Percentiles rank a stretch among this genome's conserved stretches.
Conservation (phyloP, 257 asterid genomes). For the Rubia yunnanensis region DNA sequence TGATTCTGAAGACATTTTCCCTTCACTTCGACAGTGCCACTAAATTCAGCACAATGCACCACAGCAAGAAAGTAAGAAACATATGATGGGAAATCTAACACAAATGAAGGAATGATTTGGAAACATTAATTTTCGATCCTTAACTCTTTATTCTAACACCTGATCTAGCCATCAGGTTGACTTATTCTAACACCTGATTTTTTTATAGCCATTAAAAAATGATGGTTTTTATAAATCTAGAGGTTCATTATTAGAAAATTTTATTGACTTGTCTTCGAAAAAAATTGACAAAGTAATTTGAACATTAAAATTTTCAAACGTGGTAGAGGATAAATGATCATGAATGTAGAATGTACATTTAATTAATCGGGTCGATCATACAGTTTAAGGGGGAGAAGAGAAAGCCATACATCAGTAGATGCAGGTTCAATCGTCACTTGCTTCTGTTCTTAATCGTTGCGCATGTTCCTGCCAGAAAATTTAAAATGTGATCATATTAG, state of each 20-base stretch:
- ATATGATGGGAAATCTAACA: not conserved
- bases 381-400: too few relatives aligned
- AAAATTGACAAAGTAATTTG: not conserved
- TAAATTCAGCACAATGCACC: not conserved
- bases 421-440: not conserved
- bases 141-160: too few relatives aligned
- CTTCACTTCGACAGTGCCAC: not conserved
- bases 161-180: too few relatives aligned
- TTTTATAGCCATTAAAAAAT: too few relatives aligned
- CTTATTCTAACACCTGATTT: too few relatives aligned
- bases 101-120: too few relatives aligned
- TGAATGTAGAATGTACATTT: not conserved
- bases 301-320: too few relatives aligned
- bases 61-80: too few relatives aligned
- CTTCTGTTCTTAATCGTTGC: not conserved
- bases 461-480: not conserved
- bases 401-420: too few relatives aligned
- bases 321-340: too few relatives aligned
- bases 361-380: too few relatives aligned
- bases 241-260: not conserved
- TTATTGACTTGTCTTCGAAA: not conserved
- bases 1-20: constrained; percentile 12
- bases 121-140: not conserved
- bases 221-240: not conserved
- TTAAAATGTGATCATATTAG: too few relatives aligned